These are phyloP conservation scores for Ceratocystis harringtonii DNA, from an alignment of 2,329 filamentous ascomycete genomes.

Conservation along the genomic window DNA sequence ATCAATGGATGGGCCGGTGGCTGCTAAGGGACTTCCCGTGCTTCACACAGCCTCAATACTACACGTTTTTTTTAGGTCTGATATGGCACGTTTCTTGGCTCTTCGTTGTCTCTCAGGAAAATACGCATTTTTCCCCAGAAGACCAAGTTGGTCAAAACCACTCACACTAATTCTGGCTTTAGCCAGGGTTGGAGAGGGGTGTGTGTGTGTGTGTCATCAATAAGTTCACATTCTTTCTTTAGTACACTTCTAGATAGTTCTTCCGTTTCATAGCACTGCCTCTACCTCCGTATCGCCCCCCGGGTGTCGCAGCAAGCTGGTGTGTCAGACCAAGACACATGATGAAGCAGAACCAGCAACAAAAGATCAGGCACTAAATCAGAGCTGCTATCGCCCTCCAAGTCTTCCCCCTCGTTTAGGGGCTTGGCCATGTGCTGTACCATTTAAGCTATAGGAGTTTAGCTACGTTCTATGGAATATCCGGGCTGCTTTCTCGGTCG, in stretches of 20 bases:
- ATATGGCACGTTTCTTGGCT: background rate
- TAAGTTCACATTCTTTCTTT: too few relatives aligned
- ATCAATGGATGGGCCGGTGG: background rate
- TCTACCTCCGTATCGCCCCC: background rate
- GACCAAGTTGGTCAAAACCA: background rate
- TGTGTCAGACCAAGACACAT: slow-evolving; percentile 5
- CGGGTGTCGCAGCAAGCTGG: background rate
- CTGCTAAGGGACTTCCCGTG: background rate
- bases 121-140: background rate
- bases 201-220: background rate
- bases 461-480: too few relatives aligned
- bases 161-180: background rate
- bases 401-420: background rate
- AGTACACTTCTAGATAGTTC: background rate
- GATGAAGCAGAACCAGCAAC: background rate
- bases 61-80: background rate
- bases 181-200: background rate
- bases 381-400: background rate
- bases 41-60: background rate
- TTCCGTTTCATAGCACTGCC: background rate
- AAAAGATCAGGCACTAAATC: background rate
- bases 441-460: too few relatives aligned
- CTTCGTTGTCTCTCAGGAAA: too few relatives aligned
- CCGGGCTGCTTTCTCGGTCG: too few relatives aligned
- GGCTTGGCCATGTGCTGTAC: background rate